Evolutionary conservation across 495 filamentous ascomycete genomes (phyloP).

Genomic region (Astrothelium subdiscretum): DNA sequence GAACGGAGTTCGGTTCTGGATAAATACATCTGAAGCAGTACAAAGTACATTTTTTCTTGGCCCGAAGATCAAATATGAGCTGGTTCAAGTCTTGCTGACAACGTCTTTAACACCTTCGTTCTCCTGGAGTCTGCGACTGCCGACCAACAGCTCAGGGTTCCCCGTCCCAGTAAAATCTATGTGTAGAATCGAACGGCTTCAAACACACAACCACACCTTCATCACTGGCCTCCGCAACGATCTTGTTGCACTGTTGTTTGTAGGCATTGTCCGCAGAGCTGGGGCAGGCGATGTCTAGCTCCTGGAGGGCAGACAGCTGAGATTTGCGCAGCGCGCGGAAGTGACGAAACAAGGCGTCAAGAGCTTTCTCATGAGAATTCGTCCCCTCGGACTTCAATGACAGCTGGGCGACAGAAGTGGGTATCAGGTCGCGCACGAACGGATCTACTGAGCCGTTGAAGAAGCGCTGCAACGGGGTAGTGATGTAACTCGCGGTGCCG

Average conservation of each 20-base stretch:
- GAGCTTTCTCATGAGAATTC: constrained; percentile 17
- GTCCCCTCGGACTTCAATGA: constrained; percentile 17
- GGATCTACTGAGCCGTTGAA: constrained; percentile 14
- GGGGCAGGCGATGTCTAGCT: constrained; percentile 13
- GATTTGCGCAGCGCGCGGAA: constrained; percentile 14
- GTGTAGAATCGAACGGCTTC: no score
- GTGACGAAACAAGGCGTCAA: constrained; percentile 18
- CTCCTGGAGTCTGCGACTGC: no score
- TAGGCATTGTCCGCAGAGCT: constrained; percentile 13
- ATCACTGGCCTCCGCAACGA: constrained; percentile 10
- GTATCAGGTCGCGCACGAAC: constrained; percentile 19
- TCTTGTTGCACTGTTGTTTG: constrained; percentile 17
- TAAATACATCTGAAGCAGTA: no score
- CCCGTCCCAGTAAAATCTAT: no score
- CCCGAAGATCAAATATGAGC: no score
- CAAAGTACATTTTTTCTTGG: no score
- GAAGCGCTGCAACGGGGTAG: constrained; percentile 10
- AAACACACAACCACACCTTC: constrained; percentile 16
- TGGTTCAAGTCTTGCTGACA: no score
- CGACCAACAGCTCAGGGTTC: no score
- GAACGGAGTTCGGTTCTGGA: no score
- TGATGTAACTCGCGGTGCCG: constrained; percentile 7
- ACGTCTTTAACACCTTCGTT: no score
- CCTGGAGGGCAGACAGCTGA: constrained; percentile 16
- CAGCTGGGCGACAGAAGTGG: constrained; percentile 21